phyloP scores from a whole-genome alignment of 345 rosid species.

The Bretschneidera sinensis region DNA sequence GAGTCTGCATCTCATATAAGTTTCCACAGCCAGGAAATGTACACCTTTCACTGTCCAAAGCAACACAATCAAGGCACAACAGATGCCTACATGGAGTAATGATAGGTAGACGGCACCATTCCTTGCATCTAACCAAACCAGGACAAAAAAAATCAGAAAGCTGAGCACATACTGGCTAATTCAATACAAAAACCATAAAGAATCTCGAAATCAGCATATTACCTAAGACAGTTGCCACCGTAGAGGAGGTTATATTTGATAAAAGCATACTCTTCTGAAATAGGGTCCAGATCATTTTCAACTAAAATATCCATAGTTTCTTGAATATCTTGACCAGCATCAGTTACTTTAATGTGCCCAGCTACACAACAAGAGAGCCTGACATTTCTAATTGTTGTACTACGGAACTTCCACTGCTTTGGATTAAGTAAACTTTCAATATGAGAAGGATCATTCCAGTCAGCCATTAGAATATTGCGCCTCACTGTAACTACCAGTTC shows the following conservation, averaged over 20 bases:
- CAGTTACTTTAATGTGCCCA: constrained; percentile 83
- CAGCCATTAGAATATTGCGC: constrained; percentile 88
- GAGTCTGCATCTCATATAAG: constrained; percentile 85
- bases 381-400: constrained; percentile 64
- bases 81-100: constrained; percentile 94
- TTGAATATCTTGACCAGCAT: constrained; percentile 85
- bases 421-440: constrained; percentile 93
- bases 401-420: constrained; percentile 92
- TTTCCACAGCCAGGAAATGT: constrained; percentile 64
- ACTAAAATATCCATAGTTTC: constrained; percentile 86
- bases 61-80: constrained; percentile 81
- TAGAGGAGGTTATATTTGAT: constrained; percentile 60
- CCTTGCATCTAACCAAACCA: constrained; percentile 60
- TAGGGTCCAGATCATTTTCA: constrained; percentile 55
- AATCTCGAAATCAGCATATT: constrained; percentile 14
- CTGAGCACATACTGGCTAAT: not conserved
- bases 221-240: constrained; percentile 90
- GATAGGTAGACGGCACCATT: constrained; percentile 96
- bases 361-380: constrained; percentile 97
- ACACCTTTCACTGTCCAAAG: constrained; percentile 72
- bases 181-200: not conserved
- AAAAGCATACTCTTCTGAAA: constrained; percentile 60
- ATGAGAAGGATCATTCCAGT: constrained; percentile 99
- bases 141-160: not conserved
- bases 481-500: constrained; percentile 90